Percentiles rank a stretch among this genome's conserved stretches.
Evolutionary conservation across 139 green algal genomes (phyloP).

Genomic region (Coccomyxa sp.): DNA sequence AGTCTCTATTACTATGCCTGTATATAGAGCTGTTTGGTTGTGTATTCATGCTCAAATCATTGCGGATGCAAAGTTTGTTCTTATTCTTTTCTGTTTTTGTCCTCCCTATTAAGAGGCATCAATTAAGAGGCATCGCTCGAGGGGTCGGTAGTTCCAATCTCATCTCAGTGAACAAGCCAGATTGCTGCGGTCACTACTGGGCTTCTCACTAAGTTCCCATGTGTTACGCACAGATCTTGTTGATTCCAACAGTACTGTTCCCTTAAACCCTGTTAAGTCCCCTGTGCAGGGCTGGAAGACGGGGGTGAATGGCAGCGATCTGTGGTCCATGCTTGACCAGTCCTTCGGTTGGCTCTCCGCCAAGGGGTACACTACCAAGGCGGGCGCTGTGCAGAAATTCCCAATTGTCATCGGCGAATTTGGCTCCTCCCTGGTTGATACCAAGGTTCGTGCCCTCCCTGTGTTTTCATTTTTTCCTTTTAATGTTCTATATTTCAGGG

Average conservation of each 20-base stretch:
- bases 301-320: not conserved
- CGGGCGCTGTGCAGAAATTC: conserved; percentile 2
- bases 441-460: not conserved
- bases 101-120: not conserved
- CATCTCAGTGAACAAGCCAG: too few relatives aligned
- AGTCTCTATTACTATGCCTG: not conserved
- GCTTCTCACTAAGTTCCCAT: not conserved
- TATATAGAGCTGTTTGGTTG: not conserved
- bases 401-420: conserved; percentile 34
- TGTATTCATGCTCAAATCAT: too few relatives aligned
- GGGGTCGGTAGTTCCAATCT: too few relatives aligned
- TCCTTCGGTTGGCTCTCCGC: not conserved
- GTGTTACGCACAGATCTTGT: not conserved
- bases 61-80: not conserved
- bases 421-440: conserved; percentile 14
- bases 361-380: conserved; percentile 8
- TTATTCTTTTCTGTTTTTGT: not conserved
- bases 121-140: too few relatives aligned
- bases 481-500: not conserved
- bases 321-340: not conserved
- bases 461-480: not conserved
- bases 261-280: not conserved
- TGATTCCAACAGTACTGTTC: not conserved
- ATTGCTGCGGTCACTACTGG: too few relatives aligned
- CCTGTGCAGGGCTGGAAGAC: not conserved